These are phyloP conservation scores for Bipolaris gigantea DNA, from an alignment of 2,329 filamentous ascomycete genomes.

Conservation along the genomic window DNA sequence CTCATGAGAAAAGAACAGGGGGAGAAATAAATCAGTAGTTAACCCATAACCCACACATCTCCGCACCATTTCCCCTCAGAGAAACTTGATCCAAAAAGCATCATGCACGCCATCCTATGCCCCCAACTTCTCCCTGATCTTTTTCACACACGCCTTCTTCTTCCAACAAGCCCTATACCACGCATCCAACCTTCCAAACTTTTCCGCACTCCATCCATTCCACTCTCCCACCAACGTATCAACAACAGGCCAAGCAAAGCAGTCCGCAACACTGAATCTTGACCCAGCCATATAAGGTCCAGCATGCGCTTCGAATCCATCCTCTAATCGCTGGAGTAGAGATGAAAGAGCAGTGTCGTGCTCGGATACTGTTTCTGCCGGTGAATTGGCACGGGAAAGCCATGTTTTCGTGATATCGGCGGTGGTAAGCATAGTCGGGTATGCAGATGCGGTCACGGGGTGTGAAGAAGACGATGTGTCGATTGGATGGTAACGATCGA, in stretches of 20 bases:
- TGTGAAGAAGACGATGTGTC: slow-evolving; percentile 16
- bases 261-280: slow-evolving; percentile 40
- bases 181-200: slow-evolving; percentile 23
- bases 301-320: slow-evolving; percentile 13
- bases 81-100: too few species aligned
- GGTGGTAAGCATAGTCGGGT: slow-evolving; percentile 22
- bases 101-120: not conserved
- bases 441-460: slow-evolving; percentile 23
- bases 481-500: slow-evolving; percentile 37
- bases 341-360: not conserved
- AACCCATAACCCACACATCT: too few species aligned
- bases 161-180: slow-evolving; percentile 37
- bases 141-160: slow-evolving; percentile 36
- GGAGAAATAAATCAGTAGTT: not conserved
- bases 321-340: slow-evolving; percentile 18
- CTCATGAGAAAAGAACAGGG: not conserved
- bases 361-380: not conserved
- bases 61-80: too few species aligned
- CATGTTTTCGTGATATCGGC: slow-evolving; percentile 21
- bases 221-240: slow-evolving; percentile 29
- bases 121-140: slow-evolving; percentile 13
- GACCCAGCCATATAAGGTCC: slow-evolving; percentile 37
- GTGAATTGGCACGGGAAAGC: slow-evolving; percentile 4
- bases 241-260: slow-evolving; percentile 38
- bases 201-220: slow-evolving; percentile 26